phyloP scores from a whole-genome alignment of 495 filamentous ascomycete species.

The Pyronema omphalodes region DNA sequence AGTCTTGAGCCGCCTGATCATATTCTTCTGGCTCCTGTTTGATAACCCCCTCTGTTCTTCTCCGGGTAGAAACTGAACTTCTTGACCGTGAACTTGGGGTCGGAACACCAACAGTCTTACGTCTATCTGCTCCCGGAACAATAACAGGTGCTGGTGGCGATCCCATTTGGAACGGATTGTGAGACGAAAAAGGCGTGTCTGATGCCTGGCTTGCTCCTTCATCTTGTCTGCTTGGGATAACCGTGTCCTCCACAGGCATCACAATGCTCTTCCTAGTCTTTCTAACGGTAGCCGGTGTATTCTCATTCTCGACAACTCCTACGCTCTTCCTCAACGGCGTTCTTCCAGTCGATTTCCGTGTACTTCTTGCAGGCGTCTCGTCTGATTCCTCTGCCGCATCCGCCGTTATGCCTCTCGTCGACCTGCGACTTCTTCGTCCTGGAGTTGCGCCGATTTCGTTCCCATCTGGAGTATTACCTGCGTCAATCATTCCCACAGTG shows the following conservation, averaged over 20 bases:
- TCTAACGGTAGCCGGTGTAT: slow-evolving; percentile 29
- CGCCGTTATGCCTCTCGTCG: slow-evolving; percentile 30
- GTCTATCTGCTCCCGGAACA: slow-evolving; percentile 8
- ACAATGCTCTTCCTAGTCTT: slow-evolving; percentile 33
- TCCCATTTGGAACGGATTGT: slow-evolving; percentile 93
- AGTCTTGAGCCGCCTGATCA: slow-evolving; percentile 23
- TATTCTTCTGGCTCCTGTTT: slow-evolving; percentile 19
- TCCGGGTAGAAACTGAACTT: slow-evolving; percentile 17
- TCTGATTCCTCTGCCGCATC: slow-evolving; percentile 40
- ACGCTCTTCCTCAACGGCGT: slow-evolving; percentile 30
- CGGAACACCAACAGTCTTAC: slow-evolving; percentile 11
- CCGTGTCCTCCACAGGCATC: slow-evolving; percentile 3
- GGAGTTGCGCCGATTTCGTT: slow-evolving; percentile 9
- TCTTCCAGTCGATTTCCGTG: not conserved
- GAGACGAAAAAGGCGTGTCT: slow-evolving; percentile 51
- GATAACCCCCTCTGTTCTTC: slow-evolving; percentile 12
- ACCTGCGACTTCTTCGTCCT: slow-evolving; percentile 7
- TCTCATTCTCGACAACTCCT: slow-evolving; percentile 31
- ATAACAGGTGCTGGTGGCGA: slow-evolving; percentile 13
- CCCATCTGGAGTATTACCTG: slow-evolving; percentile 22
- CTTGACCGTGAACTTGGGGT: not conserved
- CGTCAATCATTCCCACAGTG: slow-evolving; percentile 71
- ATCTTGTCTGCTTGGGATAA: slow-evolving; percentile 14
- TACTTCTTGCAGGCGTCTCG: slow-evolving; percentile 16
- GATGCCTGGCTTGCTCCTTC: slow-evolving; percentile 19